These are phyloP conservation scores for Alternaria gaisen DNA, from an alignment of 2,329 filamentous ascomycete species.

Conservation along the genomic window DNA sequence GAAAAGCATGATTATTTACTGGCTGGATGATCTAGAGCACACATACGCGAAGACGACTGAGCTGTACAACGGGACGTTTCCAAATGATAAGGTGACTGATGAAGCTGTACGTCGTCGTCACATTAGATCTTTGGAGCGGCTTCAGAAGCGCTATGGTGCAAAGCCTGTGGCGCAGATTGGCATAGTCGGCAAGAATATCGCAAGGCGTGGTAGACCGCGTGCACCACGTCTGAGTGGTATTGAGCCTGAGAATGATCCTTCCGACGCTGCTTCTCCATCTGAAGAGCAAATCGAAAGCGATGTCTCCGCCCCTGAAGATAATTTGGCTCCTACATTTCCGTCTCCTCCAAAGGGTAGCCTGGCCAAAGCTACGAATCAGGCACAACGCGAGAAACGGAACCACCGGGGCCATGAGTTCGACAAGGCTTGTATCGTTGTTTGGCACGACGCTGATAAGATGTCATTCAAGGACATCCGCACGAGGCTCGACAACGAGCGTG, in stretches of 20 bases:
- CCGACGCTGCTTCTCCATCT: not conserved
- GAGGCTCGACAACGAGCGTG: slow-evolving; percentile 18
- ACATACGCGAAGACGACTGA: slow-evolving; percentile 15
- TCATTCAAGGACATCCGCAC: slow-evolving; percentile 22
- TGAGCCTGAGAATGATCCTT: not conserved
- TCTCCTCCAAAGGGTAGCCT: not conserved
- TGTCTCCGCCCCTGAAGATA: not conserved
- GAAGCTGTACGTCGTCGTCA: slow-evolving; percentile 27
- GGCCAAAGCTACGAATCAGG: not conserved
- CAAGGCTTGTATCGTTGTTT: slow-evolving; percentile 27
- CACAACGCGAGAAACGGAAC: not conserved
- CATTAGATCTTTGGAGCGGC: slow-evolving; percentile 14
- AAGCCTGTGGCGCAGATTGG: slow-evolving; percentile 14
- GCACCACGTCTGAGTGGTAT: slow-evolving; percentile 5
- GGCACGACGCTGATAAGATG: slow-evolving; percentile 18
- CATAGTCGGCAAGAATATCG: slow-evolving; percentile 7
- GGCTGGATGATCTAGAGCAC: slow-evolving; percentile 21
- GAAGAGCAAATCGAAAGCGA: slow-evolving; percentile 1
- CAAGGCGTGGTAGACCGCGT: slow-evolving; percentile 18
- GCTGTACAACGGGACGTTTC: slow-evolving; percentile 19
- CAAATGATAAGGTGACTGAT: slow-evolving; percentile 11
- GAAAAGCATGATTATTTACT: slow-evolving; percentile 24
- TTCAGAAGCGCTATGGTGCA: slow-evolving; percentile 20
- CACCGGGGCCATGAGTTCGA: slow-evolving; percentile 11
- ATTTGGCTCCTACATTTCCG: not conserved